phyloP scores from a whole-genome alignment of 176 grass and related monocot species.

The Bonia amplexicaulis region DNA sequence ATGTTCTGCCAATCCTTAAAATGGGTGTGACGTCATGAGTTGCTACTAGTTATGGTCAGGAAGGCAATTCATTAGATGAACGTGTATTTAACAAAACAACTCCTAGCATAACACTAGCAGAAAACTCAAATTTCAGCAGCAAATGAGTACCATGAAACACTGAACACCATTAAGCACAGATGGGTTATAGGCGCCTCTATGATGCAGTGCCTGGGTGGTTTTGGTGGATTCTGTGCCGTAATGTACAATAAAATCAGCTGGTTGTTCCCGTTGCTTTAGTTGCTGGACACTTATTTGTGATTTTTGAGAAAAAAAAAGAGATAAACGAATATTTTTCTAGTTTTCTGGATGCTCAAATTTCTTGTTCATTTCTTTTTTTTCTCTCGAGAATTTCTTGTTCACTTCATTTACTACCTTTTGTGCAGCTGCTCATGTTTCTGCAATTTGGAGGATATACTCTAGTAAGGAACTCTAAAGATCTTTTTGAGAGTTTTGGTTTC shows the following conservation, averaged over 20 bases:
- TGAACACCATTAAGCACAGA: neutral
- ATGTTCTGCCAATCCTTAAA: neutral
- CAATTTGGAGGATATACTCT: conserved; percentile 99
- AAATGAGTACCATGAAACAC: neutral
- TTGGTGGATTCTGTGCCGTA: neutral
- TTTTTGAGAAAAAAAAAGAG: neutral
- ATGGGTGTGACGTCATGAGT: conserved; percentile 10
- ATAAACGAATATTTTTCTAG: neutral
- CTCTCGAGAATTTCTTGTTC: neutral
- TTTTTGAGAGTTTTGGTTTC: conserved; percentile 95
- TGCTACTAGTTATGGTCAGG: neutral
- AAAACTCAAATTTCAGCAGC: neutral
- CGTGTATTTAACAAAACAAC: conserved; percentile 8
- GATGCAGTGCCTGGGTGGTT: neutral
- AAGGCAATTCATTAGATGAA: neutral
- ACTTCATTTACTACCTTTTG: conserved; percentile 15
- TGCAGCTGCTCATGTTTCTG: conserved; percentile 86
- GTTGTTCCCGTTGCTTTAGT: neutral
- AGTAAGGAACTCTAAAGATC: conserved; percentile 97
- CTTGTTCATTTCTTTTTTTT: neutral
- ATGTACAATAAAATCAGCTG: neutral
- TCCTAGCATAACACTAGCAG: neutral
- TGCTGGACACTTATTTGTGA: neutral
- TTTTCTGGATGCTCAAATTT: neutral
- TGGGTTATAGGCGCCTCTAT: neutral